Conservation (phyloP, 805 yeast genomes). For the Saccharomycopsis vini region DNA sequence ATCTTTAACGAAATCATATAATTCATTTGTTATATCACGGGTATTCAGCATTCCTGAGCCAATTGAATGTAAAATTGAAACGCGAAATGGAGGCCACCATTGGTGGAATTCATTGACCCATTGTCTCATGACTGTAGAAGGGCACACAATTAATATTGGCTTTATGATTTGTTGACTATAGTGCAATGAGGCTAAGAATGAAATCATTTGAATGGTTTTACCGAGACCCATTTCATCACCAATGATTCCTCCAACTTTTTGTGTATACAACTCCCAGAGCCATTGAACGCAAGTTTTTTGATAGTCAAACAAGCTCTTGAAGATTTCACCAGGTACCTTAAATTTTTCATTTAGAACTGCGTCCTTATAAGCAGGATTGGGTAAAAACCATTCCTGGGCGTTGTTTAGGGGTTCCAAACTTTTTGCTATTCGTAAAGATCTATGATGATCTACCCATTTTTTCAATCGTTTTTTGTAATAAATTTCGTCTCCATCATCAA, state of each 20-base stretch:
- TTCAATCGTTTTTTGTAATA: slow-evolving; percentile 51
- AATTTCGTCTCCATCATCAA: slow-evolving; percentile 69
- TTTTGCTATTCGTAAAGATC: background rate
- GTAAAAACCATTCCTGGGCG: slow-evolving; percentile 57
- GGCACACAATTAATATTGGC: slow-evolving; percentile 85
- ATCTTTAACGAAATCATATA: slow-evolving; percentile 33
- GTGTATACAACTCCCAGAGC: slow-evolving; percentile 90
- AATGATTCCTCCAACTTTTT: slow-evolving; percentile 86
- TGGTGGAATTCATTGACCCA: slow-evolving; percentile 96
- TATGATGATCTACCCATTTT: slow-evolving; percentile 42
- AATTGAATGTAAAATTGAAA: slow-evolving; percentile 81
- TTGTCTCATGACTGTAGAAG: slow-evolving; percentile 91
- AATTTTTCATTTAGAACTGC: slow-evolving; percentile 64
- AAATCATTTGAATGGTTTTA: slow-evolving; percentile 85
- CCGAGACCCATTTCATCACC: slow-evolving; percentile 99
- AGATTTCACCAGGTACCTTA: slow-evolving; percentile 83
- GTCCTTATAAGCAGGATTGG: slow-evolving; percentile 73
- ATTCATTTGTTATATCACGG: slow-evolving; percentile 28
- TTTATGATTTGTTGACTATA: slow-evolving; percentile 65
- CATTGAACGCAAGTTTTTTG: slow-evolving; percentile 96
- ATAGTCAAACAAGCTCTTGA: slow-evolving; percentile 78
- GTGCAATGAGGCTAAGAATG: slow-evolving; percentile 86
- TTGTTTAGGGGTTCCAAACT: slow-evolving; percentile 10
- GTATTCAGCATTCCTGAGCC: slow-evolving; percentile 69
- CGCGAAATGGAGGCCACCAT: slow-evolving; percentile 96